These are phyloP conservation scores for Diaporthe sp. DNA, from an alignment of 2,329 filamentous ascomycete genomes.

Conservation along the genomic window DNA sequence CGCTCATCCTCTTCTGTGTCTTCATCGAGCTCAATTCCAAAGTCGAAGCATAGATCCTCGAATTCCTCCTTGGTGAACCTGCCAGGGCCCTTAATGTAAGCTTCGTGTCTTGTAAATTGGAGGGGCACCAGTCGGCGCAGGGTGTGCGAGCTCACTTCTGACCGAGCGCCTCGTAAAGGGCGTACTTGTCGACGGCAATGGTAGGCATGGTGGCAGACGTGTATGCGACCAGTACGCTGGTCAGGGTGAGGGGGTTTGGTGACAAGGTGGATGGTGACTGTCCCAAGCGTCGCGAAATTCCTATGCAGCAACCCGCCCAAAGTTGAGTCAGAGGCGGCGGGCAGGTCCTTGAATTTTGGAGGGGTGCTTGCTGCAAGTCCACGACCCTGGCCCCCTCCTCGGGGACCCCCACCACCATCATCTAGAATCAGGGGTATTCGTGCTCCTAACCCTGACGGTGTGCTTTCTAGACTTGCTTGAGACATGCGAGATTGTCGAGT, in stretches of 20 bases:
- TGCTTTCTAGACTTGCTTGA: not conserved
- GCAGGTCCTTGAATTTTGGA: constrained; percentile 35
- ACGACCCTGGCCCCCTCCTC: not conserved
- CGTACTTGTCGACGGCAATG: constrained; percentile 95
- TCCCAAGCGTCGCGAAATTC: constrained; percentile 16
- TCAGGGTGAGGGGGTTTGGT: not conserved
- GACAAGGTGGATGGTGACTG: constrained; percentile 4
- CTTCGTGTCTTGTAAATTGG: constrained; percentile 21
- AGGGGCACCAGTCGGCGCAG: constrained; percentile 24
- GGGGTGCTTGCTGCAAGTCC: constrained; percentile 26
- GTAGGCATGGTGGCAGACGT: constrained; percentile 82
- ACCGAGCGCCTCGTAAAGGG: constrained; percentile 92
- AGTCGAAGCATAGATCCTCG: constrained; percentile 98
- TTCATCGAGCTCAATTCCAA: constrained; percentile 97
- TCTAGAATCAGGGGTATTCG: not conserved
- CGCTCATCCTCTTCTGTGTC: constrained; percentile 85
- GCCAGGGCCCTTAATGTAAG: constrained; percentile 40
- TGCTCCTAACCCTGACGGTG: not conserved
- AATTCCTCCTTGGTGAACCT: constrained; percentile 95
- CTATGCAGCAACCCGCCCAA: constrained; percentile 17
- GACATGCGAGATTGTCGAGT: not conserved
- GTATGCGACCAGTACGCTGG: constrained; percentile 22
- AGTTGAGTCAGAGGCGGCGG: constrained; percentile 34
- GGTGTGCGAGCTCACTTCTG: constrained; percentile 73
- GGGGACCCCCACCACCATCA: not conserved